Percentiles rank a stretch among this genome's conserved stretches.
These are phyloP conservation scores for Quercus dentata DNA, from an alignment of 306 rosid species.

Conservation along the genomic window DNA sequence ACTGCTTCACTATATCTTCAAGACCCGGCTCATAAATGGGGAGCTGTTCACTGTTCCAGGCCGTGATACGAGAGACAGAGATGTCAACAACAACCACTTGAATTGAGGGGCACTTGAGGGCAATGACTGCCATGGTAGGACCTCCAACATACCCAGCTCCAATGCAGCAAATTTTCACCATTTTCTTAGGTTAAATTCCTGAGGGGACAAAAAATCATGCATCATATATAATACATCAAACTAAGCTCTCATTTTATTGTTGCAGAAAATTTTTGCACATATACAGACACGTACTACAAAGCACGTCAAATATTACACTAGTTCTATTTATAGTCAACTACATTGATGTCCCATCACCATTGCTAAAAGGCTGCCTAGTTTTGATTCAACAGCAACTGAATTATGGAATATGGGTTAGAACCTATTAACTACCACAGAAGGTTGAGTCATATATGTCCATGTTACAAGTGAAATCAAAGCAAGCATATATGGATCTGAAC, in stretches of 20 bases:
- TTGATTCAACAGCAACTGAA: not conserved
- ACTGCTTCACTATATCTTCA: conserved; percentile 61
- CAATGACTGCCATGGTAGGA: conserved; percentile 87
- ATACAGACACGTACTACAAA: not conserved
- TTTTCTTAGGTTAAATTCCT: conserved; percentile 29
- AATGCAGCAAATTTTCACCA: conserved; percentile 85
- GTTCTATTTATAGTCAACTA: not conserved
- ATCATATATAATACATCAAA: not conserved
- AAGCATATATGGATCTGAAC: not conserved
- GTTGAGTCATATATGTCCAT: not conserved
- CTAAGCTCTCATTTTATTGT: not conserved
- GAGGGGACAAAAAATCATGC: not conserved
- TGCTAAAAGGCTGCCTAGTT: not conserved
- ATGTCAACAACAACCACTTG: conserved; percentile 82
- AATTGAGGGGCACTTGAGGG: conserved; percentile 66
- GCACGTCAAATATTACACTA: not conserved
- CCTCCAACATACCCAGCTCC: conserved; percentile 92
- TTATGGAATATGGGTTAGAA: not conserved
- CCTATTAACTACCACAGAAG: not conserved
- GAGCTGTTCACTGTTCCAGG: conserved; percentile 79
- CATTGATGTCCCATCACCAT: not conserved
- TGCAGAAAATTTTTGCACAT: not conserved
- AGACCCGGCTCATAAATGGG: conserved; percentile 86
- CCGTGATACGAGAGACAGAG: conserved; percentile 56
- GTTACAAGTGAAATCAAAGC: not conserved